Evolutionary conservation across 1,139 yeast genomes (phyloP).

Genomic region (Hansenula sp.): DNA sequence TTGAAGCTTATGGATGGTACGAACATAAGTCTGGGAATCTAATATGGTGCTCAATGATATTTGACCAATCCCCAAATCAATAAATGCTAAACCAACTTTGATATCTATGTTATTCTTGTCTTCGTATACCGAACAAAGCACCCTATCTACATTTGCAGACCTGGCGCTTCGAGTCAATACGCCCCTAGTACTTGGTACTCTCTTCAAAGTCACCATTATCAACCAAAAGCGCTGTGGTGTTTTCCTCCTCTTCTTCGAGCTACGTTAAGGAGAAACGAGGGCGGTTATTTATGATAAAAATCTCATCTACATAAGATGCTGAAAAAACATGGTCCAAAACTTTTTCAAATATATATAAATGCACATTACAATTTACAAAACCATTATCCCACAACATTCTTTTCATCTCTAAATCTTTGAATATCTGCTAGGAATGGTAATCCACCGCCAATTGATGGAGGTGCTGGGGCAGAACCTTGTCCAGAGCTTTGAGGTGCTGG

Average conservation of each 20-base stretch:
- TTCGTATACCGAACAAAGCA: conserved; percentile 31
- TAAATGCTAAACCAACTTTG: conserved; percentile 34
- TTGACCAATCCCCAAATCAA: conserved; percentile 33
- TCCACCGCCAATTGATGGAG: conserved; percentile 20
- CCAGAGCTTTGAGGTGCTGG: conserved; percentile 15
- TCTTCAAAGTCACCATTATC: too few species aligned
- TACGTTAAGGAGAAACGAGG: too few species aligned
- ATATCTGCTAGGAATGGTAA: conserved; percentile 50
- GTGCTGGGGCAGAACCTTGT: conserved; percentile 8
- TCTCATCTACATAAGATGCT: too few species aligned
- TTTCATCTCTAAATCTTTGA: conserved; percentile 49
- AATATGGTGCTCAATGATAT: conserved; percentile 30
- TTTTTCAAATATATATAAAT: too few species aligned
- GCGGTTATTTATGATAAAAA: too few species aligned
- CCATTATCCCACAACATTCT: conserved; percentile 36
- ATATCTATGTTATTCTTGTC: conserved; percentile 26
- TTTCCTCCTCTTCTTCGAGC: too few species aligned
- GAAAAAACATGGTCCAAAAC: too few species aligned
- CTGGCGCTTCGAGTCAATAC: neutral
- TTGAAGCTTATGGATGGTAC: conserved; percentile 39
- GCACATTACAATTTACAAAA: neutral
- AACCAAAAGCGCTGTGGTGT: too few species aligned
- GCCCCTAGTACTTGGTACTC: neutral
- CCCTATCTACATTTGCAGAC: conserved; percentile 4
- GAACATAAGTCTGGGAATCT: conserved; percentile 42